Base-by-base conservation (phyloP, 1,284 basidiomycete species). In the Marasmius fiardii region DNA sequence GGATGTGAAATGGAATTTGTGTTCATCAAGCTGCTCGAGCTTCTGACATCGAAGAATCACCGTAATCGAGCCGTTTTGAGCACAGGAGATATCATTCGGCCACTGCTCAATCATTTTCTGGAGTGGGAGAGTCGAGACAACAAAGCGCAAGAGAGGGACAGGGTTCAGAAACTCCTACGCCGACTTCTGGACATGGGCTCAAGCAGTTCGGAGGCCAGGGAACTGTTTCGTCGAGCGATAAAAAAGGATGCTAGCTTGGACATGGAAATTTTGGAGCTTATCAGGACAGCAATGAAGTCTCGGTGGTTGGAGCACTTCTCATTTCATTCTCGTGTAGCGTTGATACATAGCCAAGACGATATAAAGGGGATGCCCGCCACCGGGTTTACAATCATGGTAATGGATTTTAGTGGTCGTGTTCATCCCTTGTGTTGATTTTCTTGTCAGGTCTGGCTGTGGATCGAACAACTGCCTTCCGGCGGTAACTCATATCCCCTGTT, bases 261-360 rank as follows among this genome's bases (percentile, higher is more conserved):
- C 58, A 64, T 72, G 8, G 86, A 88, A 51, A 75, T 89, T 43
- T 67, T 90, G 43, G 89, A 91, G 50, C 68, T 90, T 21, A 74
- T 91, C 53, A 79, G 86, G 8, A 75, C 79, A 33, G 82, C 81
- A 0, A 83, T 88, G 76, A 86, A 81, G 66, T 82, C 83, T 44
- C 78, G 82, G 28, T 91, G 88, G 89, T 81, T 85, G 0, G 79
- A 83, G 57, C 89, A 92, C 63, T 80, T 91, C 58, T 88, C 83
- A 3, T 70, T 92, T 60, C 82, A 83, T 64, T 75, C 76, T 2
- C 66, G 71, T 4, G 79, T 86, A 2, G 70, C 77, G 2, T 60
- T 90, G 2, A 70, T 74, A 2, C 63, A 83, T 20, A 67, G 67
- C 0, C 76, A 82, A 47, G 71, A 74, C 28, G 68, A 64, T 26